Base-by-base conservation (phyloP, 495 filamentous ascomycete genomes). In the Pyronema domesticum region DNA sequence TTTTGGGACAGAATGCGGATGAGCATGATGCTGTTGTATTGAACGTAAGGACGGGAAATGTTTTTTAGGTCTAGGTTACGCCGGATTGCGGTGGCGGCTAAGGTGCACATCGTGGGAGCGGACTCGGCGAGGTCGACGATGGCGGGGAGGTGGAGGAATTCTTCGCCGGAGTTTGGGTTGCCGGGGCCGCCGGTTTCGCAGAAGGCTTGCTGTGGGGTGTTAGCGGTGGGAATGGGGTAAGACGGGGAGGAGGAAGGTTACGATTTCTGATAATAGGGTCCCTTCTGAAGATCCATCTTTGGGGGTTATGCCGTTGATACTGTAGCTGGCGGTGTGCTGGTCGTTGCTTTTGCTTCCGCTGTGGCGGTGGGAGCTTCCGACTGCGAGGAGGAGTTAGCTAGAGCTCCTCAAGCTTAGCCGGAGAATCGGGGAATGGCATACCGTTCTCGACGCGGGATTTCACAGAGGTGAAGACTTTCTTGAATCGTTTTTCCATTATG, bases 51-150 rank as follows among this genome's bases (percentile, higher is more conserved):
- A 14, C 37, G 35, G 7, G 36, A 14, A 7, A 9, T 14, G 40
- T 54, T 45, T 7, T 33, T 34, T 1, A 40, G 1, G 39, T 77
- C 73, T 42, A 98, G 73, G 64, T 82, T 86, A 63, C 87, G 89
- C 64, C 85, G 82, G 64, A 96, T 85, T 54, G 80, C 71, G 53
- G 74, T 64, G 43, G 86, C 84, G 54, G 83, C 82, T 60, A 85
- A 82, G 52, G 78, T 76, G 34, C 89, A 88, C 17, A 93, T 93
- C 34, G 70, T 70, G 9, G 91, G 88, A 45, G 85, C 89, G 34
- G 87, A 94, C 66, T 95, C 93, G 71, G 89, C 89, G 33, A 81
- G 76, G 58, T 96, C 93, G 68, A 99, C 93, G 59, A 99, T 95
- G 30, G 79, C 73, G 6, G 93, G 91, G n/a, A 99, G 83, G 61